Evolutionary conservation across 129 eudicot species (phyloP), one percentile per base, ranked within the genome.

Genomic region (Chrysanthemum makinoi): DNA sequence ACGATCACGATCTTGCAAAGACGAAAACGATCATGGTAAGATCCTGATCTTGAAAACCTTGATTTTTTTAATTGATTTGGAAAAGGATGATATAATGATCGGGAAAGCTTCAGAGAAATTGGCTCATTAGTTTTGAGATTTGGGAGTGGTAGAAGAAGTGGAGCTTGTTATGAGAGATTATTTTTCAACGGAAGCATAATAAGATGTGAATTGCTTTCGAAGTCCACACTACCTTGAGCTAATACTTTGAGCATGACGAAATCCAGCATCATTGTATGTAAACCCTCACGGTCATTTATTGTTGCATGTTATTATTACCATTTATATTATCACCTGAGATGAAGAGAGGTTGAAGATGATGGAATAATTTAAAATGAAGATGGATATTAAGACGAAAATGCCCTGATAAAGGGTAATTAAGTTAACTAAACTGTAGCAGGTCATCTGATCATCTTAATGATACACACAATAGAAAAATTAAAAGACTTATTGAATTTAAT

Each of bases 91-190:
- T 28, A 62, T 89, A 56, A 17, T 79, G 68, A 68, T 94, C 18
- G 98, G 86, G 26, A 83, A 94, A 79, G 85, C 87, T 76, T 89
- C 96, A 0, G 81, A 74, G 70, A 72, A 87, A 60, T 77, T 94
- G 77, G 96, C 81, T 53, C 71, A 85, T 24, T 94, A 96, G 98
- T 89, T 94, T 73, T 51, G 77, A 52, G n/a, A 80, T 72, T 57
- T 94, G 74, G 98, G 98, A 44, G 93, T 94, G 59, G 93, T 84
- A 33, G 93, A 89, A 74, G 95, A 94, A 78, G 95, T 94, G 14
- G 96, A 86, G 74, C 81, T 74, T 67, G 82, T 87, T 53, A 35
- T 93, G 63, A 83, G 86, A 83, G 96, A 89, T 44, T 87, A 69
- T 58, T 76, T 73, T 53, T 72, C 66, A 35, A 75, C 12, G n/a